Evolutionary conservation across 163 green algal species (phyloP).

Genomic region (Coccomyxa subellipsoidea): DNA sequence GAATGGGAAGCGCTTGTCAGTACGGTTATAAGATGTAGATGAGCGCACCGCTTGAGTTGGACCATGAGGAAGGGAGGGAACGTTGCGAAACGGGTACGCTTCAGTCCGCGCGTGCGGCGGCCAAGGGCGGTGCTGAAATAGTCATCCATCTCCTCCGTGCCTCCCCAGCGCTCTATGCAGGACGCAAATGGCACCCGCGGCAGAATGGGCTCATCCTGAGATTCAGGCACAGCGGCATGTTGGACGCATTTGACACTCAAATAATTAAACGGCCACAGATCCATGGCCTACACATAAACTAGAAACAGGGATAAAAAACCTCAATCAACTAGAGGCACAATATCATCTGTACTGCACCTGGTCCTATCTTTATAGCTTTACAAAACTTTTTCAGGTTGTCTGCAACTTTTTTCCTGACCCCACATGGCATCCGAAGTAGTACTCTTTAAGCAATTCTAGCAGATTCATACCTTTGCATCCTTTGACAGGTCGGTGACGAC

Average conservation of each 20-base stretch:
- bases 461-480: not conserved
- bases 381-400: too few species aligned
- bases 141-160: conserved; percentile 66
- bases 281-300: too few species aligned
- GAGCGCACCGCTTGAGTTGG: conserved; percentile 61
- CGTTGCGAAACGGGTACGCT: conserved; percentile 70
- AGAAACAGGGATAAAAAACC: not conserved
- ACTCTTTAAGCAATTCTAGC: not conserved
- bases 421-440: too few species aligned
- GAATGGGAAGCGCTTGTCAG: too few species aligned
- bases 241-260: too few species aligned
- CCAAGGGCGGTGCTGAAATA: conserved; percentile 74
- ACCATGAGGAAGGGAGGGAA: conserved; percentile 92
- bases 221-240: too few species aligned
- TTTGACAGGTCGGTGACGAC: not conserved
- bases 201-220: conserved; percentile 51
- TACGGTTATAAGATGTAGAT: too few species aligned
- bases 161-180: conserved; percentile 77
- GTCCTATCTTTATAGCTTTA: too few species aligned
- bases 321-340: too few species aligned
- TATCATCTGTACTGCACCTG: too few species aligned
- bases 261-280: too few species aligned
- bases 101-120: conserved; percentile 60
- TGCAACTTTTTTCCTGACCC: too few species aligned
- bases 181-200: conserved; percentile 76